Conservation (phyloP, 305 asterid species). For the Stenogyne calaminthoides region DNA sequence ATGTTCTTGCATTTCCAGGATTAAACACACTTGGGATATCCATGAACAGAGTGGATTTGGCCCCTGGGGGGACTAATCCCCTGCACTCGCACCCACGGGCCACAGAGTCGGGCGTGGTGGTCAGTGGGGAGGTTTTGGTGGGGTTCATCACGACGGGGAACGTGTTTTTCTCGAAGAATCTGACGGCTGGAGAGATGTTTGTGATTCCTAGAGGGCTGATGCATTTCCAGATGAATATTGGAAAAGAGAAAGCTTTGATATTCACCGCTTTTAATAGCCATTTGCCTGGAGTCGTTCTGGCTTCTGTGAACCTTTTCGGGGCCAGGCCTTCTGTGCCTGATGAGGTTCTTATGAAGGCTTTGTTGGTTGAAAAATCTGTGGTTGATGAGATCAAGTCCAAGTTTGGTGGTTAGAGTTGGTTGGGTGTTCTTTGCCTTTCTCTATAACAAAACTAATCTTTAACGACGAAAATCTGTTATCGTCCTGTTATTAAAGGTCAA, state of each 20-base stretch:
- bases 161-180: slow-evolving; percentile 37
- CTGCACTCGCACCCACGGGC: slow-evolving; percentile 74
- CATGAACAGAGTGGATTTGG: too few relatives aligned
- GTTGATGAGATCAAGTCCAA: slow-evolving; percentile 38
- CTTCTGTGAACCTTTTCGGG: slow-evolving; percentile 43
- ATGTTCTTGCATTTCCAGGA: too few relatives aligned
- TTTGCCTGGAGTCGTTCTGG: slow-evolving; percentile 42
- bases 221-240: slow-evolving; percentile 67
- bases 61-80: too few relatives aligned
- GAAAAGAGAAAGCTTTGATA: slow-evolving; percentile 37
- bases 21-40: too few relatives aligned
- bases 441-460: too few relatives aligned
- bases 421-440: too few relatives aligned
- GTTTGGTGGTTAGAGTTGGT: slow-evolving; percentile 33
- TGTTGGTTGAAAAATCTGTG: slow-evolving; percentile 35
- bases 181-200: slow-evolving; percentile 56
- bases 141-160: slow-evolving; percentile 44
- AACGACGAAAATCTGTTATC: too few relatives aligned
- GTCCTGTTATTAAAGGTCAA: too few relatives aligned
- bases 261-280: slow-evolving; percentile 72
- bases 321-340: slow-evolving; percentile 39
- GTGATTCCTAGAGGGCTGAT: slow-evolving; percentile 60
- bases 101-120: slow-evolving; percentile 46
- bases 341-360: slow-evolving; percentile 37
- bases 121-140: slow-evolving; percentile 46